Conservation (phyloP, 768 basidiomycete genomes). For the Trametes punicea region DNA sequence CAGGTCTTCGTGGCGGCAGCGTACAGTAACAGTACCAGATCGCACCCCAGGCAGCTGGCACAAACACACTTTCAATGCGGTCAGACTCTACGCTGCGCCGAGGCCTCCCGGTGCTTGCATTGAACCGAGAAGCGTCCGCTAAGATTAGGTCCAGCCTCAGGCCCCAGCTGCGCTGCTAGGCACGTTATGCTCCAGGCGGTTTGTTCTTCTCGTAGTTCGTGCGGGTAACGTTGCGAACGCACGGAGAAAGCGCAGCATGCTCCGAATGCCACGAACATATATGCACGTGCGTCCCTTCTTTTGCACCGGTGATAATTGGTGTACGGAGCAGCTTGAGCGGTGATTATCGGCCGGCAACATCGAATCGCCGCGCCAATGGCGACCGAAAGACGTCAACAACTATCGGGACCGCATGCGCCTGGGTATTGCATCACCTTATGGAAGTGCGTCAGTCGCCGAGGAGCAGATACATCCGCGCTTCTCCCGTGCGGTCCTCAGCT, state of each 20-base stretch:
- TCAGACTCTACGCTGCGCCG: background rate
- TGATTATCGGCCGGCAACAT: background rate
- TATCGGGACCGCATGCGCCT: background rate
- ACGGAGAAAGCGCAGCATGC: background rate
- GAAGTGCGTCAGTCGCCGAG: too few relatives aligned
- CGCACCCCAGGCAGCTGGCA: too few relatives aligned
- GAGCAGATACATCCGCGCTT: too few relatives aligned
- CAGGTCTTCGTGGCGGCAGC: too few relatives aligned
- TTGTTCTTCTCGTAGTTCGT: background rate
- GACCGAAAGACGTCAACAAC: too few relatives aligned
- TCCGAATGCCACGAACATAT: slow-evolving; percentile 2
- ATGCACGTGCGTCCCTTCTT: background rate
- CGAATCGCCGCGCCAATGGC: background rate
- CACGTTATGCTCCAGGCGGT: too few relatives aligned
- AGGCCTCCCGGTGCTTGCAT: background rate
- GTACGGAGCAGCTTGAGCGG: background rate
- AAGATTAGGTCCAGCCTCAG: too few relatives aligned
- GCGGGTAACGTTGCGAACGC: background rate
- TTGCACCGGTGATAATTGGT: background rate
- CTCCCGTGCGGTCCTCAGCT: too few relatives aligned
- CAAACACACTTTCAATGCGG: too few relatives aligned
- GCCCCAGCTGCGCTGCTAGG: too few relatives aligned
- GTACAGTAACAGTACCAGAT: too few relatives aligned
- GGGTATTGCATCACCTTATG: too few relatives aligned
- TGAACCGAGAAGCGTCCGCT: background rate